Percentiles rank a stretch among this genome's conserved stretches.
Evolutionary conservation across 1,284 basidiomycete genomes (phyloP).

Genomic region (Butyriboletus appendiculatus): DNA sequence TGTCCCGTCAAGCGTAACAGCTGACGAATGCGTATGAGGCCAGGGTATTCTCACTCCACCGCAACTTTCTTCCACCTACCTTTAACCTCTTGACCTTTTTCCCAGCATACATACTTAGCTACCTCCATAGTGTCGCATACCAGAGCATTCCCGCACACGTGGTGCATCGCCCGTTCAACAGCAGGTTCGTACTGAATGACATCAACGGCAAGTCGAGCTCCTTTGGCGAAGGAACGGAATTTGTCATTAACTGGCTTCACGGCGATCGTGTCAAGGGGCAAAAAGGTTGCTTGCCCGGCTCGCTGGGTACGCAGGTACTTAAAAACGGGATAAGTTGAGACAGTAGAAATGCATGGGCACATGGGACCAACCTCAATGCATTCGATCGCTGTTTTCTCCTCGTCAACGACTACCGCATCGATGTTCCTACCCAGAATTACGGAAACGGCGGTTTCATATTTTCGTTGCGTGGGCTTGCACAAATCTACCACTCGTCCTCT

Average conservation of each 20-base stretch:
- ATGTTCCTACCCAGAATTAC: conserved; percentile 96
- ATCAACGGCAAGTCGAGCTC: conserved; percentile 92
- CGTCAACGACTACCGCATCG: conserved; percentile 94
- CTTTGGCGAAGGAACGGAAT: conserved; percentile 88
- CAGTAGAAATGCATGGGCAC: background rate
- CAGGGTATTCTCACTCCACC: background rate
- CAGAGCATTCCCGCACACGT: conserved; percentile 93
- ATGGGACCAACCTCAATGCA: conserved; percentile 80
- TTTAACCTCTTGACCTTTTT: conserved; percentile 95
- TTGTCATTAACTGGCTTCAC: conserved; percentile 95
- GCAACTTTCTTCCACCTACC: conserved; percentile 48
- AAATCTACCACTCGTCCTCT: conserved; percentile 90
- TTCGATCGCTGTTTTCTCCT: conserved; percentile 95
- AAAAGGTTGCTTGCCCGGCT: conserved; percentile 94
- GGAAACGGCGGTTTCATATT: conserved; percentile 93
- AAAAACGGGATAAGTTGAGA: background rate
- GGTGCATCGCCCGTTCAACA: conserved; percentile 93
- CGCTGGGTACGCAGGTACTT: conserved; percentile 96
- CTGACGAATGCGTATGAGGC: conserved; percentile 44
- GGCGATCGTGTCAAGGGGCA: conserved; percentile 96
- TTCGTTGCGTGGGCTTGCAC: conserved; percentile 90
- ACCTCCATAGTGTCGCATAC: conserved; percentile 96
- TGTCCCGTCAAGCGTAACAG: conserved; percentile 96
- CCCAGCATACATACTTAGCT: conserved; percentile 89
- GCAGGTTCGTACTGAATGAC: conserved; percentile 87